These are phyloP conservation scores for Dothideomycetidae sp. DNA, from an alignment of 2,329 filamentous ascomycete species.

Conservation along the genomic window DNA sequence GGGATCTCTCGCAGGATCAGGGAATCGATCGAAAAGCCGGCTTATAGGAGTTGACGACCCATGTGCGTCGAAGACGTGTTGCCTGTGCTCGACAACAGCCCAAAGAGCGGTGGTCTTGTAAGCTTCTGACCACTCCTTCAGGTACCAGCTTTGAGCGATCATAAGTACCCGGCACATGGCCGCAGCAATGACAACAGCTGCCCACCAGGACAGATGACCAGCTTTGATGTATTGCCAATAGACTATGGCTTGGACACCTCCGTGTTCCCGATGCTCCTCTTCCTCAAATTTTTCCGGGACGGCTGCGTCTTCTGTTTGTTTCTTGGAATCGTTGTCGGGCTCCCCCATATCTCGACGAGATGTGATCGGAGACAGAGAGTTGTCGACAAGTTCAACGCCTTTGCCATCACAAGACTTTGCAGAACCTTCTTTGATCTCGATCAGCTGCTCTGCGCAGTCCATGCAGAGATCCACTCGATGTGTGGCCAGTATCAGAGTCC, in stretches of 20 bases:
- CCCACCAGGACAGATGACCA: constrained; percentile 63
- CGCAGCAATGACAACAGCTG: constrained; percentile 47
- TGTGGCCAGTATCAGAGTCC: constrained; percentile 46
- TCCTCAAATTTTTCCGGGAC: constrained; percentile 64
- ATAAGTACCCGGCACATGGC: constrained; percentile 48
- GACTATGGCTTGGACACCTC: constrained; percentile 58
- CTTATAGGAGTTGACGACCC: constrained; percentile 8
- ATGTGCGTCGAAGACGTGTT: neutral
- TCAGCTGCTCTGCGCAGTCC: constrained; percentile 55
- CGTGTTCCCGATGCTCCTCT: constrained; percentile 59
- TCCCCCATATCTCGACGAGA: constrained; percentile 12
- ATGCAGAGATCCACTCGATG: constrained; percentile 58
- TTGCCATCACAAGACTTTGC: constrained; percentile 25
- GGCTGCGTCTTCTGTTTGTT: constrained; percentile 35
- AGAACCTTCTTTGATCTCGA: constrained; percentile 52
- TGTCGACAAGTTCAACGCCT: constrained; percentile 11
- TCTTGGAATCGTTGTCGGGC: constrained; percentile 18
- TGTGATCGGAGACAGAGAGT: constrained; percentile 10
- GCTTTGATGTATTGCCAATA: constrained; percentile 81
- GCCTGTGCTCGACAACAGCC: constrained; percentile 1
- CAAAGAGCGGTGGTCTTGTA: constrained; percentile 34
- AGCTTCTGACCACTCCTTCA: constrained; percentile 76
- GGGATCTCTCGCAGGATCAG: constrained; percentile 52
- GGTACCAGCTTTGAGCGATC: constrained; percentile 60
- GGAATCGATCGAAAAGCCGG: constrained; percentile 38